phyloP scores from a whole-genome alignment of 495 filamentous ascomycete genomes.

The Hyaloscypha hepaticicola region DNA sequence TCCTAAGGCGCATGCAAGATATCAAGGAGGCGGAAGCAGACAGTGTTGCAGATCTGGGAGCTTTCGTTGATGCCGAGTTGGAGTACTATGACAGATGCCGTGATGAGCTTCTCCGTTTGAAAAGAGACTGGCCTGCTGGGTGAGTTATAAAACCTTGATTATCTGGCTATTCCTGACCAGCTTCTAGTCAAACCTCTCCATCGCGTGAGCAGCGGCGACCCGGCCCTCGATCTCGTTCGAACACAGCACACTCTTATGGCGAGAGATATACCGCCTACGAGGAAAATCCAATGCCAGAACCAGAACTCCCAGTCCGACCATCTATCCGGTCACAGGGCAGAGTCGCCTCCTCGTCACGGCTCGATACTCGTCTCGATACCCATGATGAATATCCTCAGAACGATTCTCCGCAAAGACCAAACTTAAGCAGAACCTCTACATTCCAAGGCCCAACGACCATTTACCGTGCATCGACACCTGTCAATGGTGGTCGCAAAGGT shows the following conservation, averaged over 20 bases:
- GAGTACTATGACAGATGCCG: constrained; percentile 88
- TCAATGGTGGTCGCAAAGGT: constrained; percentile 16
- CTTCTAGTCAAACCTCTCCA: constrained; percentile 21
- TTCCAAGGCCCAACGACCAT: constrained; percentile 33
- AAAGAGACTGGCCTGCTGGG: constrained; percentile 46
- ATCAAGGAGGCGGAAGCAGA: constrained; percentile 91
- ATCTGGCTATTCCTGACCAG: constrained; percentile 15
- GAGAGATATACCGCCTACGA: constrained; percentile 43
- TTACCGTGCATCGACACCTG: constrained; percentile 28
- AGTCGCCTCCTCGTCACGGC: constrained; percentile 24
- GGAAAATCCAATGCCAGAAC: constrained; percentile 34
- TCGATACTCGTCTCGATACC: constrained; percentile 13
- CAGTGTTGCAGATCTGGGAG: constrained; percentile 73
- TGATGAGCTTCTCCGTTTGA: constrained; percentile 59
- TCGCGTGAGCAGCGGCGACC: constrained; percentile 31
- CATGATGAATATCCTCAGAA: constrained; percentile 19
- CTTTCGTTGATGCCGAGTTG: constrained; percentile 87
- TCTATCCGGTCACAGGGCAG: constrained; percentile 54
- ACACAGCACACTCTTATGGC: constrained; percentile 44
- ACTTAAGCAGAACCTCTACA: constrained; percentile 23
- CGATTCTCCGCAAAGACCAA: constrained; percentile 27
- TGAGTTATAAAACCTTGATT: constrained; percentile 8
- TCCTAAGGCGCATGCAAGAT: constrained; percentile 90
- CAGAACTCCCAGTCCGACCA: constrained; percentile 50
- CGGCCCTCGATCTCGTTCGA: constrained; percentile 44